Evolutionary conservation across 176 grass and related monocot species (phyloP).

Genomic region (Elaeis guineensis): DNA sequence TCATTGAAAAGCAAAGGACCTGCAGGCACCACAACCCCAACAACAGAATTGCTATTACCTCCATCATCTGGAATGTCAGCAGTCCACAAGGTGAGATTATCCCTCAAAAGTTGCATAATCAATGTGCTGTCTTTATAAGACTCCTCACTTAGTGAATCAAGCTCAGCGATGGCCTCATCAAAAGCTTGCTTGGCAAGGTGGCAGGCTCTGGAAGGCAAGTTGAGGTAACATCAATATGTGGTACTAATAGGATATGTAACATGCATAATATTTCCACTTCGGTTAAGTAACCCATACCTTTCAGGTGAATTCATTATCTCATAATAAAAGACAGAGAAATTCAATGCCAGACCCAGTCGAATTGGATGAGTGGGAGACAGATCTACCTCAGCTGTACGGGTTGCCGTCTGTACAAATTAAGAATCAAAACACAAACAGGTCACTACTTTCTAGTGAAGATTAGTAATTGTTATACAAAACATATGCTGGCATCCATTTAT

Average conservation of each 20-base stretch:
- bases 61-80: conserved; percentile 47
- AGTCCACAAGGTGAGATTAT: conserved; percentile 64
- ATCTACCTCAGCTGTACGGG: conserved; percentile 41
- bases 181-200: conserved; percentile 57
- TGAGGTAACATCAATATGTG: conserved; percentile 5
- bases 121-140: conserved; percentile 62
- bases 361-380: conserved; percentile 51
- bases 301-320: conserved; percentile 72
- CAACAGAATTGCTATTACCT: conserved; percentile 21
- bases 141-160: conserved; percentile 46
- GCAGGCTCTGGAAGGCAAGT: conserved; percentile 34
- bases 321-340: conserved; percentile 61
- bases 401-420: conserved; percentile 21
- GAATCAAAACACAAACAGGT: not conserved
- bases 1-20: not conserved
- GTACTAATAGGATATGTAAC: too few relatives aligned
- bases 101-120: conserved; percentile 65
- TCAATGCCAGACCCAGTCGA: conserved; percentile 49
- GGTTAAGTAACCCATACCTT: conserved; percentile 20
- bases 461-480: too few relatives aligned
- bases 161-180: conserved; percentile 59
- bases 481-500: too few relatives aligned
- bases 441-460: too few relatives aligned
- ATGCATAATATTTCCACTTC: too few relatives aligned
- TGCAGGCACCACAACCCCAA: not conserved